Evolutionary conservation across 805 yeast species (phyloP).

Genomic region (Candida montana): DNA sequence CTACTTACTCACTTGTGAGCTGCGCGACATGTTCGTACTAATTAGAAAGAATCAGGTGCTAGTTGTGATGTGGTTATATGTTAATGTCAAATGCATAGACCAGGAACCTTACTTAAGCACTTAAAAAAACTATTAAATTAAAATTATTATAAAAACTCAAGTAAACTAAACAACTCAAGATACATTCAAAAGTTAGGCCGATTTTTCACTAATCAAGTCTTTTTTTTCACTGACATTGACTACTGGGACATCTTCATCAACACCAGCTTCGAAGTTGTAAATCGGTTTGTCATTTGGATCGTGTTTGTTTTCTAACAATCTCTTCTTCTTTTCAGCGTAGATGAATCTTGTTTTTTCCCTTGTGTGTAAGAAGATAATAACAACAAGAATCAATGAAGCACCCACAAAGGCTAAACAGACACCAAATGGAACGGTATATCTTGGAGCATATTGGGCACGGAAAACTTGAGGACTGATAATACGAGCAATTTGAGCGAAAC

Average conservation of each 20-base stretch:
- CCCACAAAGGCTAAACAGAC: slow-evolving; percentile 12
- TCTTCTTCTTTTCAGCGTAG: slow-evolving; percentile 1
- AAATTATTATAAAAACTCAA: no score
- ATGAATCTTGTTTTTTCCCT: not conserved
- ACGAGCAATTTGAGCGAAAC: slow-evolving; percentile 11
- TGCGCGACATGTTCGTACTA: no score
- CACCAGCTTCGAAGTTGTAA: not conserved
- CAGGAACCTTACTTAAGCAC: no score
- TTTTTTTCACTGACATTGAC: not conserved
- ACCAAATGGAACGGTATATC: slow-evolving; percentile 9
- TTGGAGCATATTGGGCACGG: slow-evolving; percentile 8
- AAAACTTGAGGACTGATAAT: slow-evolving; percentile 14
- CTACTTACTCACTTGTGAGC: no score
- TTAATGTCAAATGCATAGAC: no score
- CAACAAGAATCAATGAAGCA: not conserved
- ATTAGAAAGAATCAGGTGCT: no score
- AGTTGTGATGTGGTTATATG: no score
- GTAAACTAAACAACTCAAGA: no score
- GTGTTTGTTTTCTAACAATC: slow-evolving; percentile 1
- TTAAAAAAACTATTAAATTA: no score
- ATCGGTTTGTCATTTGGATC: slow-evolving; percentile 3
- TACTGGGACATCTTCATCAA: not conserved
- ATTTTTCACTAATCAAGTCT: no score
- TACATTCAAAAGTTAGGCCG: no score
- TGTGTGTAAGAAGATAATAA: not conserved